Percentiles rank a stretch among this genome's conserved stretches.
Evolutionary conservation across 1,139 yeast genomes (phyloP).

Genomic region (Pichia sp.): DNA sequence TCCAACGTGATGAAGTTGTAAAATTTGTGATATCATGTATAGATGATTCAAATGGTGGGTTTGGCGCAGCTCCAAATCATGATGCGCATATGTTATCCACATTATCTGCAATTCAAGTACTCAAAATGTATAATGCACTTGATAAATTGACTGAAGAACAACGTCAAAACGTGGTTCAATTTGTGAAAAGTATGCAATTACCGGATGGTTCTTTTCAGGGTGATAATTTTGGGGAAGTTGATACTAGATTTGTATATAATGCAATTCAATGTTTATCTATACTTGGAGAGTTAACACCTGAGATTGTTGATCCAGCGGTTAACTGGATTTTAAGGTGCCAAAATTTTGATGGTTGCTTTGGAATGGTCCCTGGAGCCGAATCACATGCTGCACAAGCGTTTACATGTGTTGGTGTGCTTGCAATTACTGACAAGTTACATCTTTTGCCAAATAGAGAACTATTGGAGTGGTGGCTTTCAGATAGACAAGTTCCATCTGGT

Average conservation of each 20-base stretch:
- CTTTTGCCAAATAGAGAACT: conserved; percentile 47
- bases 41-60: conserved; percentile 62
- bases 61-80: conserved; percentile 84
- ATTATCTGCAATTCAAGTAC: conserved; percentile 75
- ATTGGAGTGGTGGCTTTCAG: conserved; percentile 80
- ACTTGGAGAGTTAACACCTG: conserved; percentile 54
- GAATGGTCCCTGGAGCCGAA: conserved; percentile 90
- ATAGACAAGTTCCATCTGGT: conserved; percentile 84
- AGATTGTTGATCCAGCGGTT: conserved; percentile 60
- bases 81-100: conserved; percentile 90
- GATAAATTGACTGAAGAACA: conserved; percentile 31
- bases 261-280: conserved; percentile 71
- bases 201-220: conserved; percentile 82
- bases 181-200: conserved; percentile 53
- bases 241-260: conserved; percentile 81
- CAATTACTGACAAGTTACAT: conserved; percentile 53
- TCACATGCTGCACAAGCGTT: conserved; percentile 92
- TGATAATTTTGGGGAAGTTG: conserved; percentile 86
- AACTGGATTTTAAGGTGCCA: conserved; percentile 62
- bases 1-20: conserved; percentile 56
- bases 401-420: conserved; percentile 76
- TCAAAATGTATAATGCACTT: conserved; percentile 59
- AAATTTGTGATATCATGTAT: conserved; percentile 66
- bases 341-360: conserved; percentile 96
- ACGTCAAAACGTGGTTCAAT: conserved; percentile 36